These are phyloP conservation scores for Globisporangium splendens DNA, from an alignment of 352 stramenopile species.

Conservation along the genomic window DNA sequence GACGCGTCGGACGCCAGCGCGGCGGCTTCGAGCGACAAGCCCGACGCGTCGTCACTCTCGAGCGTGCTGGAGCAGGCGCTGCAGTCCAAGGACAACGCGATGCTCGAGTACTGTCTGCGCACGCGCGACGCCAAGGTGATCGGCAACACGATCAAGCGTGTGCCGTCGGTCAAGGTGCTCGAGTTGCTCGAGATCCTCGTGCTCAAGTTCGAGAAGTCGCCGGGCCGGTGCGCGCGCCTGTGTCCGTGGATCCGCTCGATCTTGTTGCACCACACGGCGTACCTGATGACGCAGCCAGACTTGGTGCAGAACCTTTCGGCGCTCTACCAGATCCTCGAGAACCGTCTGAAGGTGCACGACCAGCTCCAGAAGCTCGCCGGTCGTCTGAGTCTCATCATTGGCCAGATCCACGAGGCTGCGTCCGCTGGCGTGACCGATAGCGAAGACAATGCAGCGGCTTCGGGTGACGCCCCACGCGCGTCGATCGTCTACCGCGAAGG, in stretches of 20 bases:
- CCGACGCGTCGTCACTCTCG: slow-evolving; percentile 80
- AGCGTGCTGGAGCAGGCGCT: slow-evolving; percentile 81
- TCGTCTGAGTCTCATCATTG: slow-evolving; percentile 75
- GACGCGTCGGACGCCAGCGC: slow-evolving; percentile 25
- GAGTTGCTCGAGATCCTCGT: slow-evolving; percentile 77
- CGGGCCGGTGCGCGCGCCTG: slow-evolving; percentile 69
- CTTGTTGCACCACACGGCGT: slow-evolving; percentile 81
- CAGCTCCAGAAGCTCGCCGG: slow-evolving; percentile 83
- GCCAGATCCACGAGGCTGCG: slow-evolving; percentile 69
- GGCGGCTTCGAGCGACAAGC: slow-evolving; percentile 32
- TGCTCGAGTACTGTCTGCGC: slow-evolving; percentile 81
- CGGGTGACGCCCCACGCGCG: slow-evolving; percentile 44
- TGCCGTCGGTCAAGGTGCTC: slow-evolving; percentile 71
- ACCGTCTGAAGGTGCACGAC: slow-evolving; percentile 74
- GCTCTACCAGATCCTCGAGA: slow-evolving; percentile 83
- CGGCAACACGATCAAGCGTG: slow-evolving; percentile 67
- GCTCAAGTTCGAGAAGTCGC: slow-evolving; percentile 78
- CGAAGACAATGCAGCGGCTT: slow-evolving; percentile 16
- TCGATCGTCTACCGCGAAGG: slow-evolving; percentile 70
- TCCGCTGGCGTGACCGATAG: slow-evolving; percentile 17
- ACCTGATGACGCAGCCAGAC: slow-evolving; percentile 80
- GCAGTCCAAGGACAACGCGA: slow-evolving; percentile 84
- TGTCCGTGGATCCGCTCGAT: slow-evolving; percentile 83
- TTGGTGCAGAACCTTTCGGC: slow-evolving; percentile 77
- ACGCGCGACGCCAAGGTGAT: slow-evolving; percentile 78